phyloP scores from a whole-genome alignment of 2,329 filamentous ascomycete species.

The Cordyceps farinosa region DNA sequence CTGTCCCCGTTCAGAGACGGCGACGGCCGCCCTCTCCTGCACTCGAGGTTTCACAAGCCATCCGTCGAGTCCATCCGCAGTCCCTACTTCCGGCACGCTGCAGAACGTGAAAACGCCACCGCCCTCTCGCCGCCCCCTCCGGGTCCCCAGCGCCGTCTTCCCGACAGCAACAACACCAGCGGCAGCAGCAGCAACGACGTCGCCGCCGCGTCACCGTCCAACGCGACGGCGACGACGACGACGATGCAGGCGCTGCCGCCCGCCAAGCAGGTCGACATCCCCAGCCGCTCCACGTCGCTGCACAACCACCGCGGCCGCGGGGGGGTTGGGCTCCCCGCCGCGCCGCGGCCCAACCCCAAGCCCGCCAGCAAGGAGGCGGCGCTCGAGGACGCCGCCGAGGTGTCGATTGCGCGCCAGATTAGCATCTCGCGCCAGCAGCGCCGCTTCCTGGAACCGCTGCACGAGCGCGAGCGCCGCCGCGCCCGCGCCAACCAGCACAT shows the following conservation, averaged over 20 bases:
- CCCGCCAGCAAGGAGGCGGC: slow-evolving; percentile 18
- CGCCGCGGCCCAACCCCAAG: background rate
- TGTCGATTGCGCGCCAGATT: slow-evolving; percentile 66
- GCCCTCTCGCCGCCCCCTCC: slow-evolving; percentile 4
- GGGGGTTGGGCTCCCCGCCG: background rate
- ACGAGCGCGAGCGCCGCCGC: slow-evolving; percentile 25
- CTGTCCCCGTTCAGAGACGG: background rate
- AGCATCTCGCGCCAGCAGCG: slow-evolving; percentile 61
- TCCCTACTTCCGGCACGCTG: background rate
- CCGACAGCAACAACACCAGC: background rate
- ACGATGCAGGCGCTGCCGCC: background rate
- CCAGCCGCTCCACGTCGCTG: slow-evolving; percentile 14
- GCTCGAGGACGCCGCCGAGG: slow-evolving; percentile 55
- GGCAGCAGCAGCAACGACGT: background rate
- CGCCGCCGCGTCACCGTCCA: background rate
- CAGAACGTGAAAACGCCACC: slow-evolving; percentile 3
- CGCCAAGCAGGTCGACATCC: slow-evolving; percentile 8
- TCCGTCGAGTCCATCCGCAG: slow-evolving; percentile 13
- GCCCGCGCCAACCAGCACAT: slow-evolving; percentile 17
- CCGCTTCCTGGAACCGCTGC: slow-evolving; percentile 54
- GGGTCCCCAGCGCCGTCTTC: background rate
- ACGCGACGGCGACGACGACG: background rate
- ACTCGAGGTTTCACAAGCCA: slow-evolving; percentile 15
- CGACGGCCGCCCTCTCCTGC: slow-evolving; percentile 4
- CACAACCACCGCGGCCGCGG: background rate